These are phyloP conservation scores for Gorgonomyces haynaldii DNA, from an alignment of 192 early-diverging fungal genomes.

Conservation along the genomic window DNA sequence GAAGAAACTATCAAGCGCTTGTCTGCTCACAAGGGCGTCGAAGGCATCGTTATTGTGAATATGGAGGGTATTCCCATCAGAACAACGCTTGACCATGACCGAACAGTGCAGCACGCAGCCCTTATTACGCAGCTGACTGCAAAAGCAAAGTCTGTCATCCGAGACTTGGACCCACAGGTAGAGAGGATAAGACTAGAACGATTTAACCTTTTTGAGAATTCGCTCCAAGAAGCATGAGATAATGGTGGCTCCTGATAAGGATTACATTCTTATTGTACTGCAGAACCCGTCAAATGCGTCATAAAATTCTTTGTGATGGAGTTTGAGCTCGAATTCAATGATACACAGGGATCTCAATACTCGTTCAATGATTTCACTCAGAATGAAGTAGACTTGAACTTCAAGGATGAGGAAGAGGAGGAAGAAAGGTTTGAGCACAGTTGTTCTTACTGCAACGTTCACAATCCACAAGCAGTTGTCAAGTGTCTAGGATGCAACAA, in stretches of 20 bases:
- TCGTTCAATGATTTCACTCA: slow-evolving; percentile 47
- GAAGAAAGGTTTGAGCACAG: slow-evolving; percentile 10
- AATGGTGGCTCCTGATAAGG: slow-evolving; percentile 87
- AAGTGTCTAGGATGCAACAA: slow-evolving; percentile 86
- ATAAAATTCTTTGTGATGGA: no score
- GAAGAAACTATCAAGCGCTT: slow-evolving; percentile 91
- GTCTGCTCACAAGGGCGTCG: slow-evolving; percentile 78
- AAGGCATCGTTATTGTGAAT: slow-evolving; percentile 84
- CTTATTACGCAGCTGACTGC: slow-evolving; percentile 73
- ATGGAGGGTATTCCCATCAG: slow-evolving; percentile 82
- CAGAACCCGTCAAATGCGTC: no score
- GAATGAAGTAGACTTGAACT: slow-evolving; percentile 28
- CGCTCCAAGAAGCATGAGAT: slow-evolving; percentile 93
- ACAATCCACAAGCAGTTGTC: slow-evolving; percentile 71
- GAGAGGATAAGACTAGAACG: slow-evolving; percentile 48
- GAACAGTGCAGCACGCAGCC: slow-evolving; percentile 70
- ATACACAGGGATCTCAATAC: slow-evolving; percentile 57
- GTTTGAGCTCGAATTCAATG: slow-evolving; percentile 19
- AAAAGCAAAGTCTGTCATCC: slow-evolving; percentile 60
- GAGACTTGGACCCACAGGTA: slow-evolving; percentile 77
- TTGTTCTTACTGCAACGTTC: slow-evolving; percentile 71
- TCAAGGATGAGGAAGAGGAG: slow-evolving; percentile 32
- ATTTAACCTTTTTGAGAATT: slow-evolving; percentile 85
- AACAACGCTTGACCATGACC: slow-evolving; percentile 70
- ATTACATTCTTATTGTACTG: slow-evolving; percentile 72